Evolutionary conservation across 164 flowering plant genomes (phyloP).

Genomic region (Kalanchoe fedtschenkoi): DNA sequence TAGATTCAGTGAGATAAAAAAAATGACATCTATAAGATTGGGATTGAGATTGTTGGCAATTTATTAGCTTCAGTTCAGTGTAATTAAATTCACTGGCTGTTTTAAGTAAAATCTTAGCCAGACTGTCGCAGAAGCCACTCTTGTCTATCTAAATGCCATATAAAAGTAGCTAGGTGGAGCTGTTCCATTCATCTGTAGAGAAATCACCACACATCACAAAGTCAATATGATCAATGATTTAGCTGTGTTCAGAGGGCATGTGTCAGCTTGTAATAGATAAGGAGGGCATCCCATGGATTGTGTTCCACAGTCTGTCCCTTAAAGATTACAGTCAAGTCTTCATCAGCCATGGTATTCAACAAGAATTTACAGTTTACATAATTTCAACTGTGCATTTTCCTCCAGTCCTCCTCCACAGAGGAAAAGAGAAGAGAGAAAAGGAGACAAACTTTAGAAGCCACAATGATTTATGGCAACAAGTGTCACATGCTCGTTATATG

Average conservation of each 20-base stretch:
- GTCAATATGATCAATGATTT: slow-evolving; percentile 4
- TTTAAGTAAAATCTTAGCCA: slow-evolving; percentile 1
- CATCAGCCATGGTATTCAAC: slow-evolving; percentile 2
- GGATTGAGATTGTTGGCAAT: not conserved
- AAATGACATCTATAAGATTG: not conserved
- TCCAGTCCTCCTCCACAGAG: slow-evolving; percentile 2
- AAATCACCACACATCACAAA: not conserved
- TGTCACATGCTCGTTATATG: not conserved
- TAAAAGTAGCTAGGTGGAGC: not conserved
- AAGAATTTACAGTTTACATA: not conserved
- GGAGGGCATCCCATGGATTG: slow-evolving; percentile 4
- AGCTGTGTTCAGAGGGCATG: not conserved
- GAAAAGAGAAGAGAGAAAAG: not conserved
- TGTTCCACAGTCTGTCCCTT: not conserved
- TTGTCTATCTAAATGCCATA: slow-evolving; percentile 1
- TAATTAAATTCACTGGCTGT: not conserved
- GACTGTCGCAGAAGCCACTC: not conserved
- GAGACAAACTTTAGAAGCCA: slow-evolving; percentile 1
- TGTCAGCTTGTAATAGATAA: not conserved
- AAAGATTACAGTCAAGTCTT: not conserved
- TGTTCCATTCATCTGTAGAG: not conserved
- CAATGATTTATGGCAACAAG: not conserved
- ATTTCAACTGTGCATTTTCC: not conserved
- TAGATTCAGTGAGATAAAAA: not conserved
- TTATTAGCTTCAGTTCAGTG: not conserved